Evolutionary conservation across 306 rosid genomes (phyloP).

Genomic region (Casuarina equisetifolia): DNA sequence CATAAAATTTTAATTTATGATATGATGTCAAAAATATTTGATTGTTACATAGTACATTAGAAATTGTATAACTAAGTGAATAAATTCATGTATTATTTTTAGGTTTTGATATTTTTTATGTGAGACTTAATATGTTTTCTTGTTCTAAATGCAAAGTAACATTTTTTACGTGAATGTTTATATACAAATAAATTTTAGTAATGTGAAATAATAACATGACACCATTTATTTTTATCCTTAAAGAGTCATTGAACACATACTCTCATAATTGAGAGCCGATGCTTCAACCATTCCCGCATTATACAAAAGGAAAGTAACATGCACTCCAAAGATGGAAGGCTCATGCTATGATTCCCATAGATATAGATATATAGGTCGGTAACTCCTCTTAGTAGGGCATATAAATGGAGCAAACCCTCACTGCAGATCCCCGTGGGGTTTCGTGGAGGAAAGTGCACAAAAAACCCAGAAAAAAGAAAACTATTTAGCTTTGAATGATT

Average conservation of each 20-base stretch:
- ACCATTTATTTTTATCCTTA: not conserved
- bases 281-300: not conserved
- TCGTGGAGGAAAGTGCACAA: not conserved
- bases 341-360: not conserved
- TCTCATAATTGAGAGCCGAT: not conserved
- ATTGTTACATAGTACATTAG: too few relatives aligned
- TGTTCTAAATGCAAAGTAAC: too few relatives aligned
- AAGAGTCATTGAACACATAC: not conserved
- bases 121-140: too few relatives aligned
- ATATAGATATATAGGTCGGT: too few relatives aligned
- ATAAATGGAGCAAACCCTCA: not conserved
- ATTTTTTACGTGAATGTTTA: too few relatives aligned
- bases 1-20: too few relatives aligned
- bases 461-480: not conserved
- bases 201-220: too few relatives aligned
- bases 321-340: not conserved
- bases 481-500: constrained; percentile 1
- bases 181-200: too few relatives aligned
- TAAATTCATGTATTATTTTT: too few relatives aligned
- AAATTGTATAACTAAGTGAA: too few relatives aligned
- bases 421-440: not conserved
- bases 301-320: not conserved
- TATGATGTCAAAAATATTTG: too few relatives aligned
- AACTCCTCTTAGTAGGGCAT: not conserved
- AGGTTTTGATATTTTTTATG: too few relatives aligned